phyloP scores from a whole-genome alignment of 1,284 basidiomycete genomes.

The Coniferiporia weirii region DNA sequence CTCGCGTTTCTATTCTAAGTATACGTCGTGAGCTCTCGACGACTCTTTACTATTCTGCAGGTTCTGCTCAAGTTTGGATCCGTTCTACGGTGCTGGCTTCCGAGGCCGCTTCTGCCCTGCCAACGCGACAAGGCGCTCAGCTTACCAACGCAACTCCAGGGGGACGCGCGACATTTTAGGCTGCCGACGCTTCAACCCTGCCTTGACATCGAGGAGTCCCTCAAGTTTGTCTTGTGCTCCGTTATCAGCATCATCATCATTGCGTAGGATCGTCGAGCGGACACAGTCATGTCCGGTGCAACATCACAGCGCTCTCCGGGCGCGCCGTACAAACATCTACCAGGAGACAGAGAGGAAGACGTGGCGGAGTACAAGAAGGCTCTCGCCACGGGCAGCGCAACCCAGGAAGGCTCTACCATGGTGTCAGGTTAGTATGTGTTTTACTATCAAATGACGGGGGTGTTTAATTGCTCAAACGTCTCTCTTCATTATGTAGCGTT shows the following conservation, averaged over 20 bases:
- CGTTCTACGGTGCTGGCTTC: background rate
- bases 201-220: background rate
- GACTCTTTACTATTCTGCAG: background rate
- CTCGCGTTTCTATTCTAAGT: too few relatives aligned
- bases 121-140: background rate
- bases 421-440: conserved; percentile 36
- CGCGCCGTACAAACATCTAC: conserved; percentile 12
- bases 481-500: conserved; percentile 41
- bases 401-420: conserved; percentile 30
- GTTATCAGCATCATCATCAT: background rate
- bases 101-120: background rate
- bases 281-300: conserved; percentile 8
- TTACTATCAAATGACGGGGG: conserved; percentile 3
- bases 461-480: conserved; percentile 16
- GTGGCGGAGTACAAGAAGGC: conserved; percentile 59
- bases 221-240: background rate
- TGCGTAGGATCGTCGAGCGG: too few relatives aligned
- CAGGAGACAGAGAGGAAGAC: conserved; percentile 33
- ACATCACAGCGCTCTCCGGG: conserved; percentile 11
- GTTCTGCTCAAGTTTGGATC: background rate
- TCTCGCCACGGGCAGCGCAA: conserved; percentile 46
- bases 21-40: background rate
- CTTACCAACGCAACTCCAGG: background rate
- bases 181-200: background rate
- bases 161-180: background rate